Conservation (phyloP, 768 basidiomycete genomes). For the Hypsizygus marmoreus region DNA sequence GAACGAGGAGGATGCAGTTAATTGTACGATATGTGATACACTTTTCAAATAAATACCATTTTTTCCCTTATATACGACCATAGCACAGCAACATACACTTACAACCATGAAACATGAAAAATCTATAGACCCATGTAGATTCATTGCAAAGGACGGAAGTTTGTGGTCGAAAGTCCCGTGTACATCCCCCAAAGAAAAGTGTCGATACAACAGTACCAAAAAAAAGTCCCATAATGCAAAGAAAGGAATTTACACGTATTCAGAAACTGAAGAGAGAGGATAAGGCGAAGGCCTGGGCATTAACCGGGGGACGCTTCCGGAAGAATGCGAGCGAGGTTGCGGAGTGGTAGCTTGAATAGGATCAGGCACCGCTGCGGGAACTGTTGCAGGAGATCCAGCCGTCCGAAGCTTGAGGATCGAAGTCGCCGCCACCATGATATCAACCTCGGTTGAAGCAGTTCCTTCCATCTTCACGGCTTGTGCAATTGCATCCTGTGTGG, state of each 20-base stretch:
- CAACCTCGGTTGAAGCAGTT: constrained; percentile 73
- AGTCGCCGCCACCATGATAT: constrained; percentile 75
- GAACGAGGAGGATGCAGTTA: constrained; percentile 44
- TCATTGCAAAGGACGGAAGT: constrained; percentile 12
- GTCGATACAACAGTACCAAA: constrained; percentile 27
- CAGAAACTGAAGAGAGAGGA: constrained; percentile 40
- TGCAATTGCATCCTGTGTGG: constrained; percentile 70
- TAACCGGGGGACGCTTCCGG: constrained; percentile 22
- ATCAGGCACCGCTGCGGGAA: too few species aligned
- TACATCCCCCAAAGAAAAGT: constrained; percentile 29
- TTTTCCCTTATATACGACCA: constrained; percentile 24
- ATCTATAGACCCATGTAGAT: constrained; percentile 20
- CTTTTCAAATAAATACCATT: constrained; percentile 30
- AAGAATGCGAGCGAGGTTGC: constrained; percentile 20
- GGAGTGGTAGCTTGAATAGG: constrained; percentile 21
- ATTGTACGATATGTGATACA: constrained; percentile 53
- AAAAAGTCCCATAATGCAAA: constrained; percentile 25
- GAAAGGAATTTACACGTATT: constrained; percentile 40
- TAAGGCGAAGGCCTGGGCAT: constrained; percentile 22
- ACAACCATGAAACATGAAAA: too few species aligned
- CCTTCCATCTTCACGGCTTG: constrained; percentile 80
- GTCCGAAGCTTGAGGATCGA: constrained; percentile 48
- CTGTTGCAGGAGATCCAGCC: constrained; percentile 25
- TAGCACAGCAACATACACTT: too few species aligned
- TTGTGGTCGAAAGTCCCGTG: constrained; percentile 28